phyloP scores from a whole-genome alignment of 1,139 yeast genomes.

The Yamadazyma epiphylla region DNA sequence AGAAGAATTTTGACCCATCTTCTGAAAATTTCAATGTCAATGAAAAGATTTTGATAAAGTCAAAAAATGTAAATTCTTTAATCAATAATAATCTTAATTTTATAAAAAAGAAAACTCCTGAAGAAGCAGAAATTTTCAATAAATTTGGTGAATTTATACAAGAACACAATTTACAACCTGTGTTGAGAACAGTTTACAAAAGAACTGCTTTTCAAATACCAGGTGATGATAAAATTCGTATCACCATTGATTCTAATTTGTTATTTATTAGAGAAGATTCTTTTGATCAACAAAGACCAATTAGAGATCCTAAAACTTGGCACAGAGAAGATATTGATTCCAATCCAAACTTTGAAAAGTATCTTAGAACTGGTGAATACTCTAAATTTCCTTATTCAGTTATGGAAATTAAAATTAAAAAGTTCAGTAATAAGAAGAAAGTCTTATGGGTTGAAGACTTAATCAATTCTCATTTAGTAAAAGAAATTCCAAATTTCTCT shows the following conservation, averaged over 20 bases:
- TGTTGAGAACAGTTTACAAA: constrained; percentile 79
- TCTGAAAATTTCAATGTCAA: constrained; percentile 54
- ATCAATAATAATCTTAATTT: constrained; percentile 34
- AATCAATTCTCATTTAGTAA: constrained; percentile 76
- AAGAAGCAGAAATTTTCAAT: constrained; percentile 43
- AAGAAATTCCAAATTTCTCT: constrained; percentile 87
- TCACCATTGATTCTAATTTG: constrained; percentile 85
- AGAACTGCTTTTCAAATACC: constrained; percentile 98
- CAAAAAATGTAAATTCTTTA: constrained; percentile 43
- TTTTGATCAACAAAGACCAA: constrained; percentile 78
- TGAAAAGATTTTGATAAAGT: constrained; percentile 65
- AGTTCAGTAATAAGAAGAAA: constrained; percentile 40
- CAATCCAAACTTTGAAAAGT: constrained; percentile 62
- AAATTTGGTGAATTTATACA: constrained; percentile 62
- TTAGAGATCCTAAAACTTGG: constrained; percentile 87
- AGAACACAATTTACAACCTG: constrained; percentile 72
- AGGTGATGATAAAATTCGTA: constrained; percentile 88
- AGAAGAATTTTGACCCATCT: constrained; percentile 62
- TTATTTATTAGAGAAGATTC: constrained; percentile 87
- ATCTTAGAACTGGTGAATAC: constrained; percentile 82
- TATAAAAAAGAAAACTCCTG: constrained; percentile 23
- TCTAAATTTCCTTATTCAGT: constrained; percentile 86
- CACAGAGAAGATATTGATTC: constrained; percentile 90
- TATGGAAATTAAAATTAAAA: constrained; percentile 80
- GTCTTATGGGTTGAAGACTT: constrained; percentile 86